Evolutionary conservation across 306 rosid species (phyloP), one percentile per base, ranked within the genome.

Genomic region (Psophocarpus tetragonolobus): DNA sequence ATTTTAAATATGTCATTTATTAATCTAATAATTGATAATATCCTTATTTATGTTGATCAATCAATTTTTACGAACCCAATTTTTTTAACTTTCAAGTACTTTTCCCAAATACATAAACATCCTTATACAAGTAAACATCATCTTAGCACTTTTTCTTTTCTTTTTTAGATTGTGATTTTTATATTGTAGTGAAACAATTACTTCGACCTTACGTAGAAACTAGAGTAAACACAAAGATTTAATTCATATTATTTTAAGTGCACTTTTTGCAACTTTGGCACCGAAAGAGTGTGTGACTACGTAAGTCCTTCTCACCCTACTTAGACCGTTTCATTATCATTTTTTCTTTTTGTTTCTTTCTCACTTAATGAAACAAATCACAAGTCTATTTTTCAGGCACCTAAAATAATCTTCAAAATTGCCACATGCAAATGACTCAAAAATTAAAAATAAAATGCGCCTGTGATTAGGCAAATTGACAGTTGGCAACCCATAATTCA

Each of bases 201-300:
- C 4, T 41, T 12, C 13, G 48, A 4, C 17, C 4, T 44, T 39
- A 39, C 0, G 51, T 44, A 44, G 18, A 44, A 44, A 44, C 6
- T 3, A 44, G n/a, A 38, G 29, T 13, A 67, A 41, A 47, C 36
- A 41, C 2, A 14, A 1, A 44, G 11, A 67, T 67, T 67, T 38
- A 30, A 23, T 39, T 39, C 18, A 26, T 39, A 26, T 14, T 56
- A 6, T 11, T 54, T 66, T 10, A 3, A 18, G 18, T 6, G 17
- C 33, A 41, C 20, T 6, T 7, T 63, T 64, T 33, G 54, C 30
- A 23, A 8, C 39, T 35, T 48, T 48, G 20, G 65, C 41, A 30
- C 73, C 73, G 73, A 76, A 76, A 76, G 80, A 48, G 44, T 3
- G 50, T 32, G 50, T 32, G 51, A 47, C 20, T 30, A 2, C 9